A percentile compares a stretch with the other conserved stretches of the same genome.
Evolutionary conservation across 805 yeast genomes (phyloP).

Genomic region (Ogataea methylovora): DNA sequence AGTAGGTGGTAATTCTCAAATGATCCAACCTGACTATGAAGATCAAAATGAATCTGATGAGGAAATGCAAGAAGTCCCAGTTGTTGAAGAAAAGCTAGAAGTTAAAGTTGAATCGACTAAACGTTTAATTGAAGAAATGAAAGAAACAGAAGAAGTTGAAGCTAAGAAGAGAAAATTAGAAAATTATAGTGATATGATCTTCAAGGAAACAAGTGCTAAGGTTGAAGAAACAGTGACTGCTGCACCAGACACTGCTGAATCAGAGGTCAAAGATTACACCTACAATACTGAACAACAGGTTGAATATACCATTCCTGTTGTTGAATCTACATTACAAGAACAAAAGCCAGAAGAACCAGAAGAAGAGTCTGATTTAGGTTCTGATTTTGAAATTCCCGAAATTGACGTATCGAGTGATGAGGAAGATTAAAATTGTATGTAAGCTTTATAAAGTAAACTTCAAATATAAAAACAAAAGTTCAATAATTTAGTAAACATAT

Average conservation of each 20-base stretch:
- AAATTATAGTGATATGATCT: conserved; percentile 9
- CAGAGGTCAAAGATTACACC: neutral
- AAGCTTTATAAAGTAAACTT: neutral
- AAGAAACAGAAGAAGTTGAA: conserved; percentile 1
- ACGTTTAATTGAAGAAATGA: neutral
- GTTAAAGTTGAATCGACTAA: neutral
- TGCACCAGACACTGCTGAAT: too few species aligned
- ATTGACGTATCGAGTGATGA: conserved; percentile 25
- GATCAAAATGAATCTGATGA: conserved; percentile 8
- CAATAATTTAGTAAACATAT: too few species aligned
- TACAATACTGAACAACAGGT: conserved; percentile 5
- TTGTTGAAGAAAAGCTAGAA: neutral
- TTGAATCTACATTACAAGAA: neutral
- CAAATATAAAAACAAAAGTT: conserved; percentile 1
- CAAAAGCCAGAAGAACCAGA: conserved; percentile 1
- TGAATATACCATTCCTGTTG: conserved; percentile 3
- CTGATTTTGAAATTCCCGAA: conserved; percentile 30
- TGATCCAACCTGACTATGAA: conserved; percentile 2
- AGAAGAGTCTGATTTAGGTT: conserved; percentile 17
- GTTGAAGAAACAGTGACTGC: conserved; percentile 2
- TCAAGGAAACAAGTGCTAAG: conserved; percentile 5
- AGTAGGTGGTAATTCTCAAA: neutral
- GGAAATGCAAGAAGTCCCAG: neutral
- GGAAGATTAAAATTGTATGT: conserved; percentile 9
- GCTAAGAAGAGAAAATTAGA: conserved; percentile 7